Conservation (phyloP, 257 asterid species). For the Ilex asprella region DNA sequence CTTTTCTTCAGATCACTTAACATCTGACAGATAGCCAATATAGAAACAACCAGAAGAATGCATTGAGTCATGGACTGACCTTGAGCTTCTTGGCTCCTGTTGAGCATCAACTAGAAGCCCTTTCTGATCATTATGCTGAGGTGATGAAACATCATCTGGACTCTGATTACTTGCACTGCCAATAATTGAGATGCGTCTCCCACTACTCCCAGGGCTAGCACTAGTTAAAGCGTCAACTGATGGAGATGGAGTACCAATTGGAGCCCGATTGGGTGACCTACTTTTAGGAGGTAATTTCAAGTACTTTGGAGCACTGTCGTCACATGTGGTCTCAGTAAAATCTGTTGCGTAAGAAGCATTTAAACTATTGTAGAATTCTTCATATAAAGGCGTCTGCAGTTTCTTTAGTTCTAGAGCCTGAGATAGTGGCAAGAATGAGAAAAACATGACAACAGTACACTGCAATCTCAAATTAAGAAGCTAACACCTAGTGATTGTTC, state of each 20-base stretch:
- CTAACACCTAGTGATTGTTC: background rate
- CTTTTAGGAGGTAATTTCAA: conserved; percentile 39
- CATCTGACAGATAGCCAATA: conserved; percentile 3
- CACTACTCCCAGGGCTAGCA: conserved; percentile 34
- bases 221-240: conserved; percentile 16
- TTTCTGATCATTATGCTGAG: conserved; percentile 22
- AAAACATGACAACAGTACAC: background rate
- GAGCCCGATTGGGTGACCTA: conserved; percentile 28
- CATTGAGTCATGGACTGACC: conserved; percentile 13
- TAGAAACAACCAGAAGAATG: background rate
- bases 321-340: conserved; percentile 17
- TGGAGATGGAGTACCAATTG: conserved; percentile 16
- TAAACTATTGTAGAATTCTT: conserved; percentile 33
- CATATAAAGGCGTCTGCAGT: conserved; percentile 33
- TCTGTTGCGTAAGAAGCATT: conserved; percentile 29
- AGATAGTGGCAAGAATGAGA: background rate
- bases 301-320: conserved; percentile 22
- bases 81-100: conserved; percentile 27
- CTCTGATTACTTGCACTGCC: conserved; percentile 16
- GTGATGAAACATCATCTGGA: conserved; percentile 21
- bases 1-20: background rate
- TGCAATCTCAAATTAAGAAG: background rate
- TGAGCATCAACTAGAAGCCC: conserved; percentile 5
- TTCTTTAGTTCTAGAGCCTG: conserved; percentile 33
- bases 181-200: conserved; percentile 17